Base-by-base conservation (phyloP, 768 basidiomycete species). In the Dentipellis fragilis region DNA sequence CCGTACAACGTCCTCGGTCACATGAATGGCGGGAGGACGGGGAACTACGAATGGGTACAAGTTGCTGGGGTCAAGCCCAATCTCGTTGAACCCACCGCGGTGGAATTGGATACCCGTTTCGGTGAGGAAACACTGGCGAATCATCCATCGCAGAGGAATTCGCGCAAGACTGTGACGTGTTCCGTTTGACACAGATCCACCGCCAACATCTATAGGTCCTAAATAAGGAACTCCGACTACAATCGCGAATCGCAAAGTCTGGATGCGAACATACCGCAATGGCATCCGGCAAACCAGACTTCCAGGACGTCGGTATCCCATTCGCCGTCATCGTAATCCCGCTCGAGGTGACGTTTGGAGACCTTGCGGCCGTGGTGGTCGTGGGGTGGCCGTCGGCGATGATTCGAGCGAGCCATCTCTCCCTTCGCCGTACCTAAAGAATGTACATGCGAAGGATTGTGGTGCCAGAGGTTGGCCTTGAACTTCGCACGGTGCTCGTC, bases 221-320 rank as follows among this genome's bases (percentile, higher is more conserved):
- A 4, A 39, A 48, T 21, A 49, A 47, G 12, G 39, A 23, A 48
- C 35, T 56, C 34, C n/a, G n/a, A 54, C 42, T 22, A 14, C 35
- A 39, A 23, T 9, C 21, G 2, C 19, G 16, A 23, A 48, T 49
- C 46, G 5, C 19, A 21, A 14, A 14, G 34, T 2, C 21, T 8
- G 48, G 19, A 4, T 12, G 47, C 39, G 10, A 22, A 68, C 75
- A 29, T 60, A 86, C 87, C 86, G 48, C 79, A 79, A 59, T 89
- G 87, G 61, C 77, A 80, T 0, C 88, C 88, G 3, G 86, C 67
- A 61, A 90, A 91, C 88, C 89, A 90, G 1, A 91, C 89, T 60
- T 91, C 87, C 49, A 80, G 74, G 3, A 87, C 80, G 56, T 89
- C 70, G 0, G 87, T 89, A 51, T 65, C 46, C 16, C 47, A 48